These are phyloP conservation scores for Nothomitra cinnamomea DNA, from an alignment of 2,329 filamentous ascomycete genomes.

Conservation along the genomic window DNA sequence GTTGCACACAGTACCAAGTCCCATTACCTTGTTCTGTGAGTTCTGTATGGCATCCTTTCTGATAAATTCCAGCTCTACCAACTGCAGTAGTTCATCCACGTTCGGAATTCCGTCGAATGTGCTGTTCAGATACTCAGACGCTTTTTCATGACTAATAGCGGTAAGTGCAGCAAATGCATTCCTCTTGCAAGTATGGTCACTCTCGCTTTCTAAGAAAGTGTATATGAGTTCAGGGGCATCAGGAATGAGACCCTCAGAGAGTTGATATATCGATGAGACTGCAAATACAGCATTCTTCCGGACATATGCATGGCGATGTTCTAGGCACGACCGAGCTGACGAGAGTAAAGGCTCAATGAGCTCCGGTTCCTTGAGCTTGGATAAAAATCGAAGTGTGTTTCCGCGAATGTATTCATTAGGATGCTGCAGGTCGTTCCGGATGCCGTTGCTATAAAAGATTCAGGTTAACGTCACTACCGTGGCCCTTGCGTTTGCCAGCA, in stretches of 20 bases:
- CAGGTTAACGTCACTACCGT: background rate
- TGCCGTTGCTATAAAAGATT: slow-evolving; percentile 60
- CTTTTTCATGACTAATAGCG: slow-evolving; percentile 85
- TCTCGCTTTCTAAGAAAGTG: slow-evolving; percentile 78
- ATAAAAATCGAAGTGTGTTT: slow-evolving; percentile 94
- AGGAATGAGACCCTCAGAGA: slow-evolving; percentile 81
- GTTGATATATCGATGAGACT: slow-evolving; percentile 77
- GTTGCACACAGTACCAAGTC: slow-evolving; percentile 15
- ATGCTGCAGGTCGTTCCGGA: slow-evolving; percentile 91
- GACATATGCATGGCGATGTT: slow-evolving; percentile 93
- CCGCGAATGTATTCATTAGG: slow-evolving; percentile 97
- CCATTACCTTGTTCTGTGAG: slow-evolving; percentile 69
- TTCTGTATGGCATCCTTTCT: slow-evolving; percentile 94
- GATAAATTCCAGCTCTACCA: slow-evolving; percentile 94
- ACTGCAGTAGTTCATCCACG: slow-evolving; percentile 80
- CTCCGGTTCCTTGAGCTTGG: slow-evolving; percentile 88
- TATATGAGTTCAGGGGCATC: slow-evolving; percentile 87
- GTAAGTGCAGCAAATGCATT: slow-evolving; percentile 90
- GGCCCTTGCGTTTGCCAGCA: background rate
- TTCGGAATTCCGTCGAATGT: slow-evolving; percentile 91
- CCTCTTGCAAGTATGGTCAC: slow-evolving; percentile 88
- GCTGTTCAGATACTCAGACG: slow-evolving; percentile 68
- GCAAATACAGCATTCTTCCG: slow-evolving; percentile 97
- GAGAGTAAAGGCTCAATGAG: slow-evolving; percentile 91
- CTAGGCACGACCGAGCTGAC: slow-evolving; percentile 78